Evolutionary conservation across 306 rosid genomes (phyloP), one percentile per base, ranked within the genome.

Genomic region (Vigna hirtella): DNA sequence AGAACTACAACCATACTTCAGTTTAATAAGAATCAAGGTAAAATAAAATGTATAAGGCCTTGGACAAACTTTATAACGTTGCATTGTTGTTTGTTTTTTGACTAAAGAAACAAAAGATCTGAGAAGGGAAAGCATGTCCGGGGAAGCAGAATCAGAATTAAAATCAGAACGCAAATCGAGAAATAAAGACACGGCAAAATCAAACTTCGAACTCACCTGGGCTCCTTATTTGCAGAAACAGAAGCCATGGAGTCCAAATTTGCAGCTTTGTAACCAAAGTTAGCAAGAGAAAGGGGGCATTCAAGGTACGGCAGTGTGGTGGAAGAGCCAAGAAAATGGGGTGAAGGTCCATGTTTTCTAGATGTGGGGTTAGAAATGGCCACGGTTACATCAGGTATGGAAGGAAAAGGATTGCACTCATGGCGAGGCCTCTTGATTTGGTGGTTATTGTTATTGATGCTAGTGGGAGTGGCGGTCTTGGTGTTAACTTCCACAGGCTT

Each of bases 401-500:
- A 52, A 78, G 85, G 57, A 78, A 76, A 69, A 58, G 84, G 81
- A 11, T 53, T 55, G 68, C 17, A 86, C 64, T 85, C 90, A 40
- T 72, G 86, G 81, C 95, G 90, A 72, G 82, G 48, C 86, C 76
- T 90, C 73, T 90, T 90, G 69, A 70, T 77, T 51, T 58, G 86
- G 12, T 71, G 66, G 26, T 6, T 47, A 17, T 12, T 77, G 24
- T 17, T 55, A 48, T 3, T 59, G 68, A 9, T 71, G 68, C 32
- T 49, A 61, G 13, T 56, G 72, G 30, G 15, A 18, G 32, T 66
- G 52, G 51, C 6, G 69, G 3, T 45, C 73, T 75, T 70, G 78
- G 83, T 76, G 52, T 83, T 89, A 86, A 83, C 72, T 91, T 92
- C 97, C 97, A 92, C 97, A 90, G 85, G 95, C 97, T 92, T 92